A percentile compares a stretch with the other conserved stretches of the same genome.
These are phyloP conservation scores for Musa acuminata DNA, from an alignment of 176 grass and related monocot genomes.

Conservation along the genomic window DNA sequence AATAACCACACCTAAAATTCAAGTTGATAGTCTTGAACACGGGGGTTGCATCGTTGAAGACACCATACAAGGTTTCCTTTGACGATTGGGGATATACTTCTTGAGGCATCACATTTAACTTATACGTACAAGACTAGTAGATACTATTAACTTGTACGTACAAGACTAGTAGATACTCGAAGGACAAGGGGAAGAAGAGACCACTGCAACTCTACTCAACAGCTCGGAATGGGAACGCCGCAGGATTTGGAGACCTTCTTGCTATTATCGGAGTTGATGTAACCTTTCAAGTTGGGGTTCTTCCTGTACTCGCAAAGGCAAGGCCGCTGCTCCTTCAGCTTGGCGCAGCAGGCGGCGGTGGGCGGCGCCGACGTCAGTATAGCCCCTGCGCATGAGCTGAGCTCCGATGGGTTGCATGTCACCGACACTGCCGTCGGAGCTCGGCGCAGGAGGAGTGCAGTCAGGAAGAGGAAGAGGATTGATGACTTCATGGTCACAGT, in stretches of 20 bases:
- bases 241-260: slow-evolving; percentile 35
- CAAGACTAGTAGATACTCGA: no score
- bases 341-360: slow-evolving; percentile 41
- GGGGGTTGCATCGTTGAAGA: no score
- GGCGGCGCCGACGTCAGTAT: slow-evolving; percentile 35
- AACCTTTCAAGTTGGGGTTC: slow-evolving; percentile 50
- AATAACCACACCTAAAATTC: no score
- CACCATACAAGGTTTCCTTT: no score
- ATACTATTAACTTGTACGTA: no score
- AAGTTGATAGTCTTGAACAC: no score
- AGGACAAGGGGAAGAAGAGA: no score
- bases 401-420: slow-evolving; percentile 39
- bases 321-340: slow-evolving; percentile 52
- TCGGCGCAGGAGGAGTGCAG: slow-evolving; percentile 9
- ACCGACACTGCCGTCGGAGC: slow-evolving; percentile 25
- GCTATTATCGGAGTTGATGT: slow-evolving; percentile 46
- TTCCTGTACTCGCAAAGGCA: slow-evolving; percentile 70
- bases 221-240: slow-evolving; percentile 32
- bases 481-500: no score
- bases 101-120: no score
- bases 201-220: slow-evolving; percentile 7
- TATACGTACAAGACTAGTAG: no score
- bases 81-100: no score
- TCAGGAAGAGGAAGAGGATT: no score
- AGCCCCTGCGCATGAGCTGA: slow-evolving; percentile 50